These are phyloP conservation scores for Agroathelia rolfsii DNA, from an alignment of 1,284 basidiomycete genomes.

Conservation along the genomic window DNA sequence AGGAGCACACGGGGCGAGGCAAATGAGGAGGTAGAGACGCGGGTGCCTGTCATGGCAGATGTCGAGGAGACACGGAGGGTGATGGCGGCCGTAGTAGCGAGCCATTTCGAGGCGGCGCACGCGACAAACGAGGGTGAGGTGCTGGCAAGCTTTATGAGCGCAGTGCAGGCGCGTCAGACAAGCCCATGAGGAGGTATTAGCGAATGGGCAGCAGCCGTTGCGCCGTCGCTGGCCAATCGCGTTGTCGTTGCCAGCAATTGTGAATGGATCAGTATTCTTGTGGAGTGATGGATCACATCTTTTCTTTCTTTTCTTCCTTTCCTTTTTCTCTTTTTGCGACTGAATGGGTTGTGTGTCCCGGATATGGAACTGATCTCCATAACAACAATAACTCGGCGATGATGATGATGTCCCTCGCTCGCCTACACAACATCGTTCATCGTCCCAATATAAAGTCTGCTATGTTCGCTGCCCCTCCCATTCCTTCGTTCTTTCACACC, in stretches of 20 bases:
- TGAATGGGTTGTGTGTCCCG: too few relatives aligned
- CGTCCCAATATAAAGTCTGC: conserved; percentile 11
- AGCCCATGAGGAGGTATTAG: too few relatives aligned
- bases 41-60: conserved; percentile 58
- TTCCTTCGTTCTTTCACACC: too few relatives aligned
- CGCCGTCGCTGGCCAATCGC: too few relatives aligned
- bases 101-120: conserved; percentile 51
- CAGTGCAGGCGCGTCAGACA: too few relatives aligned
- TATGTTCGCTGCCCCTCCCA: conserved; percentile 12
- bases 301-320: not conserved
- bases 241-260: too few relatives aligned
- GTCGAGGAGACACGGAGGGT: conserved; percentile 52
- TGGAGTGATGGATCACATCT: too few relatives aligned
- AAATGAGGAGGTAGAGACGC: conserved; percentile 43
- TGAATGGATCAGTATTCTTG: too few relatives aligned
- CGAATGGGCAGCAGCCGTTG: too few relatives aligned
- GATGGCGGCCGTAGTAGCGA: conserved; percentile 55
- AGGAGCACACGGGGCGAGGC: conserved; percentile 61
- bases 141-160: conserved; percentile 68
- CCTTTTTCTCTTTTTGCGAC: too few relatives aligned
- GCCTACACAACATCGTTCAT: conserved; percentile 9
- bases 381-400: too few relatives aligned
- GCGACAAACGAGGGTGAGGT: conserved; percentile 62
- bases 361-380: too few relatives aligned
- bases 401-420: not conserved